Conservation (phyloP, 176 grass and related monocot species). For the Saccharum spontaneum region DNA sequence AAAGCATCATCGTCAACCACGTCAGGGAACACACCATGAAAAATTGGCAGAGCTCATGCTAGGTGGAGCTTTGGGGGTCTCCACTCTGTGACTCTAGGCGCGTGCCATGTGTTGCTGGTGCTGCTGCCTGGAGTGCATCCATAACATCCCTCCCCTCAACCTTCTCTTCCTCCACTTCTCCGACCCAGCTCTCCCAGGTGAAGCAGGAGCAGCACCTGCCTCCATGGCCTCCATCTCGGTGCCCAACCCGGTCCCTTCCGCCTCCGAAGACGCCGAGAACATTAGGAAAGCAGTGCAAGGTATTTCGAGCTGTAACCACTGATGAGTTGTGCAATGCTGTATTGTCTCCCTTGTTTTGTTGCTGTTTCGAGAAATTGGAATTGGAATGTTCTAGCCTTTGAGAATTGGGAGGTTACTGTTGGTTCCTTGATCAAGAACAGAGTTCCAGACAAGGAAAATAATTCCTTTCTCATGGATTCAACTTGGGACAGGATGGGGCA, state of each 20-base stretch:
- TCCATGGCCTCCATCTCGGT: conserved; percentile 72
- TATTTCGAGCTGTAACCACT: not conserved
- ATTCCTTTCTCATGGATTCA: not conserved
- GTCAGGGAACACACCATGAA: conserved; percentile 7
- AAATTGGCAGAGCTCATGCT: not conserved
- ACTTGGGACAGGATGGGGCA: conserved; percentile 58
- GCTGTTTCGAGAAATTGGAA: too few species aligned
- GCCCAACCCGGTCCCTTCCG: conserved; percentile 47
- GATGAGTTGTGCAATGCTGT: not conserved
- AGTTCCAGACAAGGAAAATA: not conserved
- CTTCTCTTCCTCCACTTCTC: conserved; percentile 46
- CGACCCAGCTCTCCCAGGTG: not conserved
- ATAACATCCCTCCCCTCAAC: conserved; percentile 53
- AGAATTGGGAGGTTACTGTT: not conserved
- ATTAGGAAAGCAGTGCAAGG: conserved; percentile 80
- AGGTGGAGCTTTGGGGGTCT: not conserved
- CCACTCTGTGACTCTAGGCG: too few species aligned
- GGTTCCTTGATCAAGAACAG: not conserved
- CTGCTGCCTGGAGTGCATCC: conserved; percentile 57
- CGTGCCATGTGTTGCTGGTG: conserved; percentile 54
- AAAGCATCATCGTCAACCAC: not conserved
- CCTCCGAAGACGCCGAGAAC: conserved; percentile 59
- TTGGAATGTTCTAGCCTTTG: not conserved
- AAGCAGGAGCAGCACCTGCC: not conserved
- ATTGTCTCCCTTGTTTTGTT: not conserved